phyloP scores from a whole-genome alignment of 495 filamentous ascomycete species.

The Podospora comata region DNA sequence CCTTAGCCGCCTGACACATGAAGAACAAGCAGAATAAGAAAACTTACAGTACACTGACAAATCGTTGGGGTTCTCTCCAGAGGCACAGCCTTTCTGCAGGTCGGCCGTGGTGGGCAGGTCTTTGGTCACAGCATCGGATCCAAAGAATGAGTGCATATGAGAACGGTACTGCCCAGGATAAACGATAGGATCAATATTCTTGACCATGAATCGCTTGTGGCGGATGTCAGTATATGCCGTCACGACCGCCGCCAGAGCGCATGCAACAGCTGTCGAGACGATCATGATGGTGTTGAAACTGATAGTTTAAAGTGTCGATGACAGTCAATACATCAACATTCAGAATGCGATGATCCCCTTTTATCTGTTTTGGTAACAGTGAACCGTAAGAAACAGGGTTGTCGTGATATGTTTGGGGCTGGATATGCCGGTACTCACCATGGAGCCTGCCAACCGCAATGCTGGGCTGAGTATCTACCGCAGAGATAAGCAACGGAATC shows the following conservation, averaged over 20 bases:
- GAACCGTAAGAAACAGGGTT: too few relatives aligned
- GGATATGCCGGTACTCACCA: not conserved
- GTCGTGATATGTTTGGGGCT: not conserved
- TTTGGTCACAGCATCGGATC: conserved; percentile 36
- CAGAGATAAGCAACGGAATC: not conserved
- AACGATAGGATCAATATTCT: conserved; percentile 41
- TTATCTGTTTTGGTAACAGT: not conserved
- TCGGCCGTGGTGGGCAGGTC: conserved; percentile 37
- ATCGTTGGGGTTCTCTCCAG: conserved; percentile 40
- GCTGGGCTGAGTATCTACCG: not conserved
- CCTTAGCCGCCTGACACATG: too few relatives aligned
- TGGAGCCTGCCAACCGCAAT: not conserved
- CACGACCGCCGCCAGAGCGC: conserved; percentile 18
- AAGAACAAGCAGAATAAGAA: not conserved
- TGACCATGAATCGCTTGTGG: conserved; percentile 39
- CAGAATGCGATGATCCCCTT: not conserved
- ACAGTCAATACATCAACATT: not conserved
- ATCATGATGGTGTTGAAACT: not conserved
- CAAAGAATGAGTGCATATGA: conserved; percentile 42
- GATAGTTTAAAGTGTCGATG: not conserved
- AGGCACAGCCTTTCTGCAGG: conserved; percentile 37
- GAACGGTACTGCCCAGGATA: conserved; percentile 35
- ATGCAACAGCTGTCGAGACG: not conserved
- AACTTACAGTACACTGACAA: conserved; percentile 34
- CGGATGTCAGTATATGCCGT: conserved; percentile 36